phyloP scores from a whole-genome alignment of 2,329 filamentous ascomycete species.

The Aaosphaeria pasadenensis region DNA sequence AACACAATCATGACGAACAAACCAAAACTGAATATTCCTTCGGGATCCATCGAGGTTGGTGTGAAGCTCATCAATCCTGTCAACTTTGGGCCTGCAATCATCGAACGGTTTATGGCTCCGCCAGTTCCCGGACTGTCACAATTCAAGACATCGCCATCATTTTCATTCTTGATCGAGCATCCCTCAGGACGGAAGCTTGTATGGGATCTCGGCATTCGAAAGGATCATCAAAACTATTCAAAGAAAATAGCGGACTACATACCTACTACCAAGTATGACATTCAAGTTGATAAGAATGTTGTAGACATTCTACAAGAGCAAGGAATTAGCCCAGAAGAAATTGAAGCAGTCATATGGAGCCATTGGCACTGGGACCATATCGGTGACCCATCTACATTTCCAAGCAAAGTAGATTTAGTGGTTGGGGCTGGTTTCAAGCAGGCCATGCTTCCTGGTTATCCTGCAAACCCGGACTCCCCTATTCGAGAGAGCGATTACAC shows the following conservation, averaged over 20 bases:
- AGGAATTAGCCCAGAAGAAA: constrained; percentile 25
- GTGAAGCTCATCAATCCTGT: constrained; percentile 36
- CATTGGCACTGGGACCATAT: constrained; percentile 53
- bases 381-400: constrained; percentile 50
- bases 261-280: constrained; percentile 24
- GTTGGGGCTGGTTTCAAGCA: constrained; percentile 54
- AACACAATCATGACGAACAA: constrained; percentile 4
- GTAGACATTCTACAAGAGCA: constrained; percentile 36
- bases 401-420: constrained; percentile 44
- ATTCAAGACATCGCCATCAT: constrained; percentile 34
- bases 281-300: constrained; percentile 44
- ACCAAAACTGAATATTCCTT: constrained; percentile 6
- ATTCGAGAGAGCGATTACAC: constrained; percentile 21
- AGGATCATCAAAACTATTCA: constrained; percentile 43
- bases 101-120: constrained; percentile 28
- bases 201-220: constrained; percentile 48
- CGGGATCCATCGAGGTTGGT: constrained; percentile 6
- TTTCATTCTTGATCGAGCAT: constrained; percentile 51
- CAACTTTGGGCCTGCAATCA: constrained; percentile 36
- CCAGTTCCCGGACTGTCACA: constrained; percentile 15
- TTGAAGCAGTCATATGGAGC: constrained; percentile 42
- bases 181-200: constrained; percentile 40
- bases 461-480: constrained; percentile 23
- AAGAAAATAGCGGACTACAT: constrained; percentile 13
- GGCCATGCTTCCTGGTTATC: constrained; percentile 48